Base-by-base conservation (phyloP, 2,329 filamentous ascomycete species). In the Cladosporium sp. region DNA sequence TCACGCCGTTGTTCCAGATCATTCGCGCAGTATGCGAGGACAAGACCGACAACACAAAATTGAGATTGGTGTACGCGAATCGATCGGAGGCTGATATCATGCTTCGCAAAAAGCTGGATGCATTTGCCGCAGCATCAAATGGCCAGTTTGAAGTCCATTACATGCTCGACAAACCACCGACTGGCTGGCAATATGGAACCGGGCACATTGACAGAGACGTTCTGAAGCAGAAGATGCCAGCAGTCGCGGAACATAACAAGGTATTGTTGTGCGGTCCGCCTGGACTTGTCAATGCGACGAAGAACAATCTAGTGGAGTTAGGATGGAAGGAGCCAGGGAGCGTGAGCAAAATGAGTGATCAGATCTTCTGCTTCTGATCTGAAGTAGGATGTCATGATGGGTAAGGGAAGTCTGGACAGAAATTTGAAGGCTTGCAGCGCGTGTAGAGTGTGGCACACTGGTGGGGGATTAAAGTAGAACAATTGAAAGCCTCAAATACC, bases 321-420 rank as follows among this genome's bases (percentile, higher is more conserved):
- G 94, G 93, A 62, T 98, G 89, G 83, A 86, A 92, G 77, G 96
- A 96, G 85, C 91, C 93, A 40, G 88, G 89, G 66, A 91, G 93
- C 49, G 92, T 97, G 72, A 96, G 92, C 87, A 97, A 97, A 86
- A 88, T 97, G 67, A 90, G 92, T 76, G 93, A 98, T 80, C 94
- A 97, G 80, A 91, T 98, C 72, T 97, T 98, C 83, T 93, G 91
- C 75, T 98, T 98, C 80, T 92, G 18, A 53, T n/a, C 21, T 10
- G 40, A 21, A 44, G 40, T 18, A 21, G 18, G 21, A 2, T 11
- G 18, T 21, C 18, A 2, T 44, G 35, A 4, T 44, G 40, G 4
- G 37, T 21, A 44, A 4, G 10, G 18, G 40, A 10, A 7, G 18
- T n/a, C 18, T 44, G 40, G 18, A 21, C 10, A 4, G 40, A 11